phyloP scores from a whole-genome alignment of 805 yeast genomes.

The Sugiyamaella lignohabitans region DNA sequence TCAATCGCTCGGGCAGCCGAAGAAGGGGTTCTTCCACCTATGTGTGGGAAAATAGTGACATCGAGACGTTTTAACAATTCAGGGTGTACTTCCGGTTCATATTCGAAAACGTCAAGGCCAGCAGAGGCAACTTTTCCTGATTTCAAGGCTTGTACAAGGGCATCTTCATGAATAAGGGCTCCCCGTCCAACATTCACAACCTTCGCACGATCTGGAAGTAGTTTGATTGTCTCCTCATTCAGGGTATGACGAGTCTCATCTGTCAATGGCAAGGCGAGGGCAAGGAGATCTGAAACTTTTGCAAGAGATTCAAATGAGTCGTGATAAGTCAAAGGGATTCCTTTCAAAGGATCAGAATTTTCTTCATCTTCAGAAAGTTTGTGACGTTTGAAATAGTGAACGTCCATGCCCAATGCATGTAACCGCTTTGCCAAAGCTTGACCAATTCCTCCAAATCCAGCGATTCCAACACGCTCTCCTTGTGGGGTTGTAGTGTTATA shows the following conservation, averaged over 20 bases:
- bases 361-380: conserved; percentile 34
- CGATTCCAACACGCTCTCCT: conserved; percentile 53
- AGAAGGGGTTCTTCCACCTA: conserved; percentile 55
- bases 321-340: conserved; percentile 44
- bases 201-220: conserved; percentile 49
- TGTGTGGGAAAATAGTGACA: conserved; percentile 62
- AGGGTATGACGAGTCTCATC: conserved; percentile 51
- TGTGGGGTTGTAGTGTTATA: conserved; percentile 33
- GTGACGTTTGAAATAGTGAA: conserved; percentile 55
- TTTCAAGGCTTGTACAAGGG: conserved; percentile 52
- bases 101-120: conserved; percentile 66
- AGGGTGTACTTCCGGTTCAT: conserved; percentile 52
- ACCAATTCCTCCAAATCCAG: conserved; percentile 77
- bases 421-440: conserved; percentile 54
- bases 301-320: conserved; percentile 39
- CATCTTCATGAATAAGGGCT: conserved; percentile 58
- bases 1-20: conserved; percentile 30
- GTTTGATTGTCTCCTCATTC: conserved; percentile 41
- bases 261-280: conserved; percentile 61
- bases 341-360: conserved; percentile 21
- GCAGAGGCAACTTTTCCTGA: conserved; percentile 56
- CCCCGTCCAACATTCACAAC: conserved; percentile 77
- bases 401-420: conserved; percentile 51
- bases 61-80: conserved; percentile 51
- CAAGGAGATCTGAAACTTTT: conserved; percentile 47